Base-by-base conservation (phyloP, 2,329 filamentous ascomycete genomes). In the Pseudocercospora vitis region DNA sequence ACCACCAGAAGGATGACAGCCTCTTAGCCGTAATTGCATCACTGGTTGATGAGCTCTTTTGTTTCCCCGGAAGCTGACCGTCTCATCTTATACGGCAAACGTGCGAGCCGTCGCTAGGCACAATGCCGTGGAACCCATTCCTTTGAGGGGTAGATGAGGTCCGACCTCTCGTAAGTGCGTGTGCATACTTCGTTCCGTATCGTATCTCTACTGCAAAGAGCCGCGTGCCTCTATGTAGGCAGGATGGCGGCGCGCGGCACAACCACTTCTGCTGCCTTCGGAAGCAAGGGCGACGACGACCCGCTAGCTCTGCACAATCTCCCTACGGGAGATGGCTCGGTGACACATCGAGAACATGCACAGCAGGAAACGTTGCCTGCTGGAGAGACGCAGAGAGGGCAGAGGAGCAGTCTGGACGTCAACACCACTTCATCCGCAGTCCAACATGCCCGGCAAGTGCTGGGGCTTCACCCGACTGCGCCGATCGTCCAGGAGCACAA, bases 401-500 rank as follows among this genome's bases (percentile, higher is more conserved):
- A 47, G 7, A 31, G 29, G 7, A 40, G 32, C 23, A 55, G 29
- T 9, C 39, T 50, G n/a, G 47, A 55, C 39, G 18, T 45, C 7
- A 16, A 45, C 11, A 37, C 46, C 9, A 55, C 52, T 6, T 50
- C 52, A 23, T 50, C 47, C 1, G 49, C 47, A 14, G 48, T 58
- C 14, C 45, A 58, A 8, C 39, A 35, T 14, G 40, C 50, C 7
- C 44, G 56, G 26, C 37, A 45, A 31, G 21, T 28, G 9, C 56
- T 71, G 0, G 74, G 74, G 7, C 65, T 76, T 1, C 68, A 74
- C 51, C 73, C 74, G 1, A 60, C 63, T 4, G 72, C 72, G 4
- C 74, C 73, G 0, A 68, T 76, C 4, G 58, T 68, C n/a, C 70
- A 74, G 60, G 71, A 74, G 24, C 70, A 76, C 55, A 71, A 74